Conservation (phyloP, 768 basidiomycete genomes). For the Gloeopeniophorella convolvens region DNA sequence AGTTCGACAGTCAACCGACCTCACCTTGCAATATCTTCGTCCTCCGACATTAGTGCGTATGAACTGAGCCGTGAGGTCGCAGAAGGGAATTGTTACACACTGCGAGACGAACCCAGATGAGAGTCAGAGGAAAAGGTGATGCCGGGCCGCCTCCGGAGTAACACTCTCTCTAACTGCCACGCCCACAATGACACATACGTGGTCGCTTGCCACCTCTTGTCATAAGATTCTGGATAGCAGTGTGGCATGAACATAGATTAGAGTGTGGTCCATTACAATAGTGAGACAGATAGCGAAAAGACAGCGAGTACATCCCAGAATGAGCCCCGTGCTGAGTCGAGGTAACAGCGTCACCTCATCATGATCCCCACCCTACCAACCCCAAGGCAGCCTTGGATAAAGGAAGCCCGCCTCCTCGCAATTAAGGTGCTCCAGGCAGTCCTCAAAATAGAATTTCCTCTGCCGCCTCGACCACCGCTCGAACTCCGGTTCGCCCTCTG, state of each 20-base stretch:
- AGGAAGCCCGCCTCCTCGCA: conserved; percentile 8
- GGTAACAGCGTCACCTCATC: background rate
- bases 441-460: conserved; percentile 11
- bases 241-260: too few relatives aligned
- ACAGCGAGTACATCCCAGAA: too few relatives aligned
- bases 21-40: conserved; percentile 17
- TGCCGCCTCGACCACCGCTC: conserved; percentile 11
- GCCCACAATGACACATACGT: too few relatives aligned
- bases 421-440: conserved; percentile 12
- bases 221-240: too few relatives aligned
- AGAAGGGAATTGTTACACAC: background rate
- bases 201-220: too few relatives aligned
- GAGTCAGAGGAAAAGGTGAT: too few relatives aligned
- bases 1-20: background rate
- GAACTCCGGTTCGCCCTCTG: background rate
- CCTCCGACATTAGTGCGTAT: conserved; percentile 5
- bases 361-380: background rate
- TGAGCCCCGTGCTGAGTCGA: background rate
- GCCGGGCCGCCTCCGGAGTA: too few relatives aligned
- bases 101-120: background rate
- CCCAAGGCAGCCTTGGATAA: conserved; percentile 4
- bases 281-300: too few relatives aligned
- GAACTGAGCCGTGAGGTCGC: too few relatives aligned
- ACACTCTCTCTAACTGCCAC: too few relatives aligned
- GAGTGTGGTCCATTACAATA: too few relatives aligned